Evolutionary conservation across 768 basidiomycete species (phyloP), one percentile per base, ranked within the genome.

Genomic region (Nevesoporus exiguus): DNA sequence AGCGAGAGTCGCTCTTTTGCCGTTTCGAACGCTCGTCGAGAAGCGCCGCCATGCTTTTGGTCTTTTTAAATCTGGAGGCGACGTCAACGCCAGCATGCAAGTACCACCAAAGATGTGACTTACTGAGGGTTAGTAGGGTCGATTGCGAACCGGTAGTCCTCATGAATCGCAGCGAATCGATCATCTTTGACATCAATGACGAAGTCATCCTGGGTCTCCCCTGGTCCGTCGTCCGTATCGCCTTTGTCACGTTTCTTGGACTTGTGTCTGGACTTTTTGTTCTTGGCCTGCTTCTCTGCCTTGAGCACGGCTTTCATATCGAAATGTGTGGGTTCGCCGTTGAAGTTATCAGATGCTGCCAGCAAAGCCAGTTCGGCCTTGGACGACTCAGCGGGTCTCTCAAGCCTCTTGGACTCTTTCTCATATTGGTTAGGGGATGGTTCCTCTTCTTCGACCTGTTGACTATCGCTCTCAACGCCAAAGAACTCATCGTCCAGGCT

Each of bases 41-140:
- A 11, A 99, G 77, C 2, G 85, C 82, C 1, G 41, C 10, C 41
- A 43, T 43, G 41, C 41, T 43, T 14, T 43, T 43, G 4, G 41
- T 43, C 41, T 43, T 43, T 27, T 43, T 43, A 8, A 43, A 43
- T 27, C 41, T 43, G 15, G 21, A 47, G 17, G 30, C 17, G 7
- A 27, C 13, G 33, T 27, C 3, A 21, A 9, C 10, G 17, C 19
- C 1, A 14, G 17, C n/a, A 10, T 14, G 21, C 33, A 44, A 29
- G 31, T 22, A 14, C 9, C 9, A 5, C 11, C 21, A 43, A 31
- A 36, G 15, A 52, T 29, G 22, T 0, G 17, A 79, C 93, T 59
- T 66, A 97, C 96, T 86, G 90, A 67, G 96, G 93, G 73, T 98
- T 90, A 49, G 83, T 90, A 19, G 97, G 96, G 70, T 99, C 97